Conservation (phyloP, 2,329 filamentous ascomycete genomes). For the Diaporthe longicolla region DNA sequence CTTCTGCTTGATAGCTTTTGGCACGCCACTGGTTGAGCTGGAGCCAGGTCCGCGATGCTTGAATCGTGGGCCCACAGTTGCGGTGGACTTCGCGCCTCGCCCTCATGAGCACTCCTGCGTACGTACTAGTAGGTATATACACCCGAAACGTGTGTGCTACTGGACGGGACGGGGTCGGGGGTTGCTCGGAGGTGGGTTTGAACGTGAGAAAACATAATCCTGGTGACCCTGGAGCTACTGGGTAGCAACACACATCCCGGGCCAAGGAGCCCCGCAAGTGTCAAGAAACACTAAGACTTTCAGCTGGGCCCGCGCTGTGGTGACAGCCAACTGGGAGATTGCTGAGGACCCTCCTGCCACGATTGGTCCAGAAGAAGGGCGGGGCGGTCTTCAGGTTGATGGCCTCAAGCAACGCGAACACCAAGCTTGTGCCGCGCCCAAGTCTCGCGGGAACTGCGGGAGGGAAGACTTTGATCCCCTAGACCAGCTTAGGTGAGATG, state of each 20-base stretch:
- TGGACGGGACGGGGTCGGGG: not conserved
- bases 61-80: not conserved
- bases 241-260: slow-evolving; percentile 16
- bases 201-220: not conserved
- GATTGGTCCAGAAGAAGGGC: not conserved
- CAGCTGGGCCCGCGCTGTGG: slow-evolving; percentile 28
- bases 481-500: not conserved
- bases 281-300: slow-evolving; percentile 31
- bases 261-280: slow-evolving; percentile 26
- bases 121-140: not conserved
- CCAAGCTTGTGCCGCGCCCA: slow-evolving; percentile 5
- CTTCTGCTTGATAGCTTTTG: not conserved
- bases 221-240: slow-evolving; percentile 20
- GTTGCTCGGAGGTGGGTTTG: not conserved
- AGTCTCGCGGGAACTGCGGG: not conserved
- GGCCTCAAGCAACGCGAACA: not conserved
- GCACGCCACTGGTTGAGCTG: not conserved
- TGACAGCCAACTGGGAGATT: slow-evolving; percentile 30
- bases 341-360: slow-evolving; percentile 14
- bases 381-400: not conserved
- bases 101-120: too few relatives aligned
- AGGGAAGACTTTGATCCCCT: slow-evolving; percentile 10
- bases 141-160: not conserved
- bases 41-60: not conserved
- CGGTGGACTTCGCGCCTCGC: not conserved